Evolutionary conservation across 2,329 filamentous ascomycete species (phyloP).

Genomic region (Exophiala sp.): DNA sequence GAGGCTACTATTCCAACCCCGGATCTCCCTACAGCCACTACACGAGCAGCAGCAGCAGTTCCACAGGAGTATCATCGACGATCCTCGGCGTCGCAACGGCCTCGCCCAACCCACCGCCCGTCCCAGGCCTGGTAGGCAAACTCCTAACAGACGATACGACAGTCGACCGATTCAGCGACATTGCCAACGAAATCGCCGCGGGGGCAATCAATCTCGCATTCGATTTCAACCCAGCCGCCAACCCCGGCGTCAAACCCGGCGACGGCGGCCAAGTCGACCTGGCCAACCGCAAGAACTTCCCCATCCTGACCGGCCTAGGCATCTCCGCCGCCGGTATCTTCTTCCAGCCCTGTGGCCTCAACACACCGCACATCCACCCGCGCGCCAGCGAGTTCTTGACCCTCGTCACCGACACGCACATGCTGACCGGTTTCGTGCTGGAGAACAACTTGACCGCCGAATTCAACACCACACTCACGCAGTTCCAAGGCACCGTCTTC

Average conservation of each 20-base stretch:
- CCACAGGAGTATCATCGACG: too few species aligned
- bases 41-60: too few species aligned
- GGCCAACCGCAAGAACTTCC: slow-evolving; percentile 28
- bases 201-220: slow-evolving; percentile 27
- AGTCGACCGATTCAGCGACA: slow-evolving; percentile 23
- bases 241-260: slow-evolving; percentile 23
- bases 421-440: slow-evolving; percentile 44
- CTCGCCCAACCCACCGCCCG: slow-evolving; percentile 21
- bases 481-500: slow-evolving; percentile 45
- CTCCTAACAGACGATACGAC: slow-evolving; percentile 25
- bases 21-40: too few species aligned
- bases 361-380: slow-evolving; percentile 46
- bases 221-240: slow-evolving; percentile 29
- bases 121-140: slow-evolving; percentile 23
- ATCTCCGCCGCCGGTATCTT: slow-evolving; percentile 27
- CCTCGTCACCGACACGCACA: slow-evolving; percentile 36
- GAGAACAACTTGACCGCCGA: slow-evolving; percentile 43
- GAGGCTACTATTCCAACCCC: too few species aligned
- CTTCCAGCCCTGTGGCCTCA: slow-evolving; percentile 41
- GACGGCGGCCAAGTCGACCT: slow-evolving; percentile 31
- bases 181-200: slow-evolving; percentile 19
- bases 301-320: slow-evolving; percentile 27
- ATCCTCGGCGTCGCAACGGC: slow-evolving; percentile 19
- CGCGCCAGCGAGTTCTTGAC: slow-evolving; percentile 47
- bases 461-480: slow-evolving; percentile 36